Conservation (phyloP, 148 eudicot genomes). For the Spergularia bocconei region DNA sequence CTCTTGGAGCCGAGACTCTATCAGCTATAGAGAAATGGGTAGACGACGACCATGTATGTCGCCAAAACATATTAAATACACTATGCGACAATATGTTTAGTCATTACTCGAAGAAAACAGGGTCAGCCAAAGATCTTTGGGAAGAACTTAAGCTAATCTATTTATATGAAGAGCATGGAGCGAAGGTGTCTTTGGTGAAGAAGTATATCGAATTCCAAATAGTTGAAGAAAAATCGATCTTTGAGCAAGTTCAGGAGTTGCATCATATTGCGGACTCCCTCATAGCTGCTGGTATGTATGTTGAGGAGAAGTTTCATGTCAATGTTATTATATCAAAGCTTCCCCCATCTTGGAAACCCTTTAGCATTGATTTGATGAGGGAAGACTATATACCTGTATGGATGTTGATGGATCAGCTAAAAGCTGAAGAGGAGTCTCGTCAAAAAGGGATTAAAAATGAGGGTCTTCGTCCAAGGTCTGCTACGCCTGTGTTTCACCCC, state of each 20-base stretch:
- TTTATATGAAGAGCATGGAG: slow-evolving; percentile 54
- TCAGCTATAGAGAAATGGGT: slow-evolving; percentile 52
- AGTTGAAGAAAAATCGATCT: slow-evolving; percentile 56
- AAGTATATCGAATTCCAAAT: slow-evolving; percentile 75
- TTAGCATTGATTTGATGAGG: slow-evolving; percentile 45
- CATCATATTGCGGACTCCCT: slow-evolving; percentile 55
- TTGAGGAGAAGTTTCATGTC: slow-evolving; percentile 74
- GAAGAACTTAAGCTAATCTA: slow-evolving; percentile 55
- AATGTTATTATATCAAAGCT: slow-evolving; percentile 70
- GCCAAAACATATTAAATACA: slow-evolving; percentile 56
- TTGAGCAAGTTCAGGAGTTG: slow-evolving; percentile 65
- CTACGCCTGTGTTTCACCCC: slow-evolving; percentile 13
- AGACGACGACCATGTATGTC: slow-evolving; percentile 66
- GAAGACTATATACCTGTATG: slow-evolving; percentile 53
- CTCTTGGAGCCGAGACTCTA: slow-evolving; percentile 32
- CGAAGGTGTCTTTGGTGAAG: slow-evolving; percentile 57
- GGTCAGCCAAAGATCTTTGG: slow-evolving; percentile 70
- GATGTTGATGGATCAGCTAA: slow-evolving; percentile 63
- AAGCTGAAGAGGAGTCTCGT: slow-evolving; percentile 56
- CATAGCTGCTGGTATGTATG: slow-evolving; percentile 50
- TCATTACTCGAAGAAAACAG: slow-evolving; percentile 41
- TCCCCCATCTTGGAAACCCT: slow-evolving; percentile 80
- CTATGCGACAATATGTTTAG: slow-evolving; percentile 61
- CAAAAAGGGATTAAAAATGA: slow-evolving; percentile 25
- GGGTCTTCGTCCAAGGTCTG: slow-evolving; percentile 20